Evolutionary conservation across 257 asterid genomes (phyloP).

Genomic region (Solanum gracilifrons): DNA sequence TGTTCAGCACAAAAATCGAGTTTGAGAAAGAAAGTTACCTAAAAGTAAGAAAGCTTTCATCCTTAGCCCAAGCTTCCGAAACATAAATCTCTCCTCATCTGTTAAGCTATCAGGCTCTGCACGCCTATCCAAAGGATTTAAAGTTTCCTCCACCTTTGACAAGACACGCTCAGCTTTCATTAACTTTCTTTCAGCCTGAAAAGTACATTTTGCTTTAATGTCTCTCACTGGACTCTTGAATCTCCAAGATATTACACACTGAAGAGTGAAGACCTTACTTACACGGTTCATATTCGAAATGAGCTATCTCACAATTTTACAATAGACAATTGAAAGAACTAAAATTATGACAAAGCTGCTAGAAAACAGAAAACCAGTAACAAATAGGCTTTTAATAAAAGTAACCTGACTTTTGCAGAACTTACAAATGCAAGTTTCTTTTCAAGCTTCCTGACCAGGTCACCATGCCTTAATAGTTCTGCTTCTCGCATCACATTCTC

Average conservation of each 20-base stretch:
- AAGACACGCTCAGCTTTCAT: constrained; percentile 67
- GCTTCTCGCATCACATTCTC: constrained; percentile 77
- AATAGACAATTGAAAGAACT: neutral
- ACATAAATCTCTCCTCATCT: constrained; percentile 95
- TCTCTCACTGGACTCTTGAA: neutral
- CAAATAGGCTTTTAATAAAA: neutral
- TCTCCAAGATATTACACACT: neutral
- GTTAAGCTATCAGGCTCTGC: constrained; percentile 66
- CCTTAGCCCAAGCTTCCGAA: constrained; percentile 90
- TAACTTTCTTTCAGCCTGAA: constrained; percentile 71
- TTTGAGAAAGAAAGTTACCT: constrained; percentile 31
- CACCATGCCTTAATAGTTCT: constrained; percentile 55
- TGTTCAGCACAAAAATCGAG: neutral
- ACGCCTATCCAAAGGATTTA: constrained; percentile 51
- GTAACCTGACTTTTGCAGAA: constrained; percentile 5
- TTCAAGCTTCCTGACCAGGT: constrained; percentile 76
- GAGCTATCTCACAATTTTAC: neutral
- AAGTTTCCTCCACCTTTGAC: constrained; percentile 68
- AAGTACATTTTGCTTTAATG: neutral
- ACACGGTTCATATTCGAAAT: neutral
- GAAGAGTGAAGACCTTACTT: neutral
- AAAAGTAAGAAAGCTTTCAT: constrained; percentile 98
- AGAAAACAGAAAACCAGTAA: neutral
- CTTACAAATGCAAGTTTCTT: constrained; percentile 69
- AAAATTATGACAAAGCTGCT: neutral